Evolutionary conservation across 495 filamentous ascomycete species (phyloP).

Genomic region (Aspergillus steynii): DNA sequence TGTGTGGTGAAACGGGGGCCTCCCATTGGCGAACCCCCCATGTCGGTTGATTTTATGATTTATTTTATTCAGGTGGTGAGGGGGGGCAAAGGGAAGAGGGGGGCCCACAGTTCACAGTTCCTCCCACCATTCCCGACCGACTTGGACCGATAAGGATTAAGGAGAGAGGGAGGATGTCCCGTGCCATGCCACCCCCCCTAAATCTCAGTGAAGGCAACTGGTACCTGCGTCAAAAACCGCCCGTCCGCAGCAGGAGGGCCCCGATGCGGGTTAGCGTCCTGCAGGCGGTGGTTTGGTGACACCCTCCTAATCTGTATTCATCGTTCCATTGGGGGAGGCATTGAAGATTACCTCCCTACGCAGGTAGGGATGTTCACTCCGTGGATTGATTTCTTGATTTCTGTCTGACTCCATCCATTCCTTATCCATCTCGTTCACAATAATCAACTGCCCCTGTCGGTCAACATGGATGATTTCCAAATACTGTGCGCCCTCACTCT

Average conservation of each 20-base stretch:
- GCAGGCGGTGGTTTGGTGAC: background rate
- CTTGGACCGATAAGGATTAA: background rate
- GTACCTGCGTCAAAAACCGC: constrained; percentile 17
- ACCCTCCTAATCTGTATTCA: too few relatives aligned
- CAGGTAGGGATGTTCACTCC: too few relatives aligned
- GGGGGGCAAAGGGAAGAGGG: too few relatives aligned
- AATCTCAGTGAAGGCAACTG: background rate
- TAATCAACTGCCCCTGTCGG: background rate
- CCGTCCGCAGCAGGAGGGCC: constrained; percentile 2
- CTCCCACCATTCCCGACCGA: background rate
- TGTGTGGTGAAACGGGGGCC: background rate
- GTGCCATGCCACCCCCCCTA: too few relatives aligned
- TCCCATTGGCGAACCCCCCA: background rate
- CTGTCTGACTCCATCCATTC: too few relatives aligned
- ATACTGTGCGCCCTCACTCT: background rate
- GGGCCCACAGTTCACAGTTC: background rate
- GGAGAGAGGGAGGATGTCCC: background rate
- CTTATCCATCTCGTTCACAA: too few relatives aligned
- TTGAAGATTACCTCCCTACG: too few relatives aligned
- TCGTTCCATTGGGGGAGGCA: too few relatives aligned
- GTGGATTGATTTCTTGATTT: too few relatives aligned
- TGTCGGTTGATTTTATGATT: too few relatives aligned
- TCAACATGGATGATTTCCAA: background rate
- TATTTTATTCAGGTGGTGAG: too few relatives aligned
- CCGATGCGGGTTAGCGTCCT: background rate